Evolutionary conservation across 768 basidiomycete genomes (phyloP).

Genomic region (Boletus rubropictus): DNA sequence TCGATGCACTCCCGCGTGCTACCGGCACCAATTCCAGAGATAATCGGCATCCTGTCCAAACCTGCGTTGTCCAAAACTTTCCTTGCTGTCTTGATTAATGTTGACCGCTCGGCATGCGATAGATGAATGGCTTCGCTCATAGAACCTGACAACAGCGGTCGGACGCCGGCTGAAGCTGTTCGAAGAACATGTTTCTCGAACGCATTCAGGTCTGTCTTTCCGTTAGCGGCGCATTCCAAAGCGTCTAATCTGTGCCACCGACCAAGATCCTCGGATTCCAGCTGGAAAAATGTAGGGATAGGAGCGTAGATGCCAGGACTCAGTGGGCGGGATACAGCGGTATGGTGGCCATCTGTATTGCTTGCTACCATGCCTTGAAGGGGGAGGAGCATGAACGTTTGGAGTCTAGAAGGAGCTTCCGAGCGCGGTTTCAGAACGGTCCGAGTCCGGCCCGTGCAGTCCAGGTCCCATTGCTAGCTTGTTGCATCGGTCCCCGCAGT

Average conservation of each 20-base stretch:
- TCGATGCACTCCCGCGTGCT: constrained; percentile 81
- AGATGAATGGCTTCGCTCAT: constrained; percentile 85
- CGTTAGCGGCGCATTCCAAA: constrained; percentile 6
- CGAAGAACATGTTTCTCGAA: constrained; percentile 65
- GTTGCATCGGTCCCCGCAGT: too few species aligned
- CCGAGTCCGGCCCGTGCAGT: constrained; percentile 11
- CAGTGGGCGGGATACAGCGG: constrained; percentile 45
- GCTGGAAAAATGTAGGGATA: constrained; percentile 79
- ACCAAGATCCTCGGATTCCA: constrained; percentile 79
- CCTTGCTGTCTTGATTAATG: constrained; percentile 61
- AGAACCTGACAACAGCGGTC: constrained; percentile 69
- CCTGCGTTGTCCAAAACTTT: constrained; percentile 65
- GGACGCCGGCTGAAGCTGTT: constrained; percentile 62
- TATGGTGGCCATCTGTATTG: constrained; percentile 18
- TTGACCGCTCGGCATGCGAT: constrained; percentile 58
- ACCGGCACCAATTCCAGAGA: constrained; percentile 78
- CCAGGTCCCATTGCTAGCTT: too few species aligned
- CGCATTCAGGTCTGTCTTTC: constrained; percentile 47
- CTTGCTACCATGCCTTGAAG: constrained; percentile 35
- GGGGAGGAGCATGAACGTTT: neutral
- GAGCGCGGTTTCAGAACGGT: too few species aligned
- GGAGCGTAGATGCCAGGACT: constrained; percentile 79
- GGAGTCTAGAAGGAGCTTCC: constrained; percentile 2
- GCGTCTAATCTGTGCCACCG: constrained; percentile 22
- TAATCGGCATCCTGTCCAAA: constrained; percentile 54